Conservation (phyloP, 2,329 filamentous ascomycete genomes). For the Didymella glomerata region DNA sequence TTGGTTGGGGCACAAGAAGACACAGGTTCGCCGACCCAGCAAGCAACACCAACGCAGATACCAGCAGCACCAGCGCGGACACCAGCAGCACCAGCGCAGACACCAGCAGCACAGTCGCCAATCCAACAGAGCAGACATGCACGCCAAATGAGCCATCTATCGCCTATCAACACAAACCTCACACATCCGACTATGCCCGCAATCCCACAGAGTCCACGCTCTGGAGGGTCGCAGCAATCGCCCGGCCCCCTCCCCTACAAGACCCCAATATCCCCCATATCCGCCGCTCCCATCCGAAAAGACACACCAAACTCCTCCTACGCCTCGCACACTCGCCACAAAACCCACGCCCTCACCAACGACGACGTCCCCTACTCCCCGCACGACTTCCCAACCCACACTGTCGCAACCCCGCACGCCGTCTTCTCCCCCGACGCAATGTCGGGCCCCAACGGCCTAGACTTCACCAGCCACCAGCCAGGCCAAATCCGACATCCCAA, state of each 20-base stretch:
- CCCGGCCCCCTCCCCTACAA: conserved; percentile 35
- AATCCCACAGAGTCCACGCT: conserved; percentile 40
- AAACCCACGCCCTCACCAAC: conserved; percentile 29
- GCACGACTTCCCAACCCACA: conserved; percentile 39
- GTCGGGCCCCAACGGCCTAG: conserved; percentile 51
- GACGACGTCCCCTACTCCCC: conserved; percentile 43
- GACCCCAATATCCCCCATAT: conserved; percentile 43
- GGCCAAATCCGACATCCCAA: conserved; percentile 54
- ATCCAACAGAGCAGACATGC: conserved; percentile 38
- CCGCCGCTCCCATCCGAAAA: conserved; percentile 35
- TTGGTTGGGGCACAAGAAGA: conserved; percentile 15
- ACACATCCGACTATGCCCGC: conserved; percentile 32
- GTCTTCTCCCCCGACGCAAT: conserved; percentile 50
- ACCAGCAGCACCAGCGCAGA: conserved; percentile 22
- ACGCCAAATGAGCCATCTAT: conserved; percentile 45
- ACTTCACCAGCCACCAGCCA: conserved; percentile 48
- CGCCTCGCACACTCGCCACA: conserved; percentile 10
- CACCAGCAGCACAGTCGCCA: conserved; percentile 21
- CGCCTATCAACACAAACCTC: conserved; percentile 45
- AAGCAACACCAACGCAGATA: conserved; percentile 18
- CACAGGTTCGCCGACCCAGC: background rate
- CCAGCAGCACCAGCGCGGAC: conserved; percentile 24
- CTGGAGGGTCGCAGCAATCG: conserved; percentile 29
- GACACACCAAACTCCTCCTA: conserved; percentile 24
- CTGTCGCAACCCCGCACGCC: conserved; percentile 35